A percentile compares a stretch with the other conserved stretches of the same genome.
phyloP scores from a whole-genome alignment of 78 protist genomes.

The Creolimax fragrantissima region DNA sequence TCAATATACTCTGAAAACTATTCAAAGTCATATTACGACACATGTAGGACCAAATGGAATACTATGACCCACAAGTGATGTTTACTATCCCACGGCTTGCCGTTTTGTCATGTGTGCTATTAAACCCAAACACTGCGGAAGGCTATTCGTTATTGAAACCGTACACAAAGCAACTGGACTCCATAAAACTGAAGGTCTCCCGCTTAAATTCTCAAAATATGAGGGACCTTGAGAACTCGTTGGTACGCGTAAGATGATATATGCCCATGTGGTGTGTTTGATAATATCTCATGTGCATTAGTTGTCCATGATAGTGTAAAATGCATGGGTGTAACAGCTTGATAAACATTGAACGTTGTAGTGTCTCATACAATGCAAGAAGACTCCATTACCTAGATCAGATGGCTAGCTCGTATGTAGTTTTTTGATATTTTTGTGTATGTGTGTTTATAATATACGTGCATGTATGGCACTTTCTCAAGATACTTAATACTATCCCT shows the following conservation, averaged over 20 bases:
- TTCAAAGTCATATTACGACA: background rate
- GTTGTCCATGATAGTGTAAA: too few species aligned
- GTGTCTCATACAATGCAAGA: too few species aligned
- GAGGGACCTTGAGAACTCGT: background rate
- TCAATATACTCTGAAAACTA: background rate
- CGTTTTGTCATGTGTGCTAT: background rate
- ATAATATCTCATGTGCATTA: too few species aligned
- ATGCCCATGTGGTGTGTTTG: too few species aligned
- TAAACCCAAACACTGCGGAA: slow-evolving; percentile 3
- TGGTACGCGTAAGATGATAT: background rate
- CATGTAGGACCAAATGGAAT: background rate
- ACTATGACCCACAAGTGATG: slow-evolving; percentile 6
- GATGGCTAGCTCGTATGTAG: too few species aligned
- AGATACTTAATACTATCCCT: too few species aligned
- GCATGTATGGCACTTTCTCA: too few species aligned
- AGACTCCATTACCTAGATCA: too few species aligned
- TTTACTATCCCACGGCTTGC: slow-evolving; percentile 8
- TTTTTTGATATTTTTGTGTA: too few species aligned
- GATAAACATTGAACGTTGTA: too few species aligned
- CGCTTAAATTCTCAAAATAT: background rate
- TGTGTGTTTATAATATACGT: too few species aligned
- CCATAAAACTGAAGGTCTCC: background rate
- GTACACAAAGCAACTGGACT: background rate
- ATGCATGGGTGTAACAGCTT: too few species aligned
- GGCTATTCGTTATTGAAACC: background rate